A percentile compares a stretch with the other conserved stretches of the same genome.
Conservation (phyloP, 371 early-diverging fungal species). For the Mucor mucedo region DNA sequence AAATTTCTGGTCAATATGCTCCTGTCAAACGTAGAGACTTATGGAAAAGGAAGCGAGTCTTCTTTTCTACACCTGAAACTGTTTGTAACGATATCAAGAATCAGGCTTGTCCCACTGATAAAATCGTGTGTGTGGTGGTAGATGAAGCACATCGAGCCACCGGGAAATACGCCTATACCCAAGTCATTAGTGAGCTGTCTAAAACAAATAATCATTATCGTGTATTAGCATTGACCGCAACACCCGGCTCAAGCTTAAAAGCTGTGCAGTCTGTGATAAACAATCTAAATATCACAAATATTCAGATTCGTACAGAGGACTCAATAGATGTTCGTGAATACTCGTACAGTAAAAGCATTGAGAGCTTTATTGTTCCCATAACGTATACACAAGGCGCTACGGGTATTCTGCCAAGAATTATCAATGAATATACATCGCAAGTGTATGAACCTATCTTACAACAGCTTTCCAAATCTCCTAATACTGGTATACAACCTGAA, state of each 20-base stretch:
- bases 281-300: slow-evolving; percentile 76
- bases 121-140: slow-evolving; percentile 77
- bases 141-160: slow-evolving; percentile 95
- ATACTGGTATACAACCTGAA: slow-evolving; percentile 37
- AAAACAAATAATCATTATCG: slow-evolving; percentile 65
- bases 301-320: slow-evolving; percentile 91
- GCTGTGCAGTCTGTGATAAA: slow-evolving; percentile 81
- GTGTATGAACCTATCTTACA: slow-evolving; percentile 54
- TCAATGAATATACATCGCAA: slow-evolving; percentile 36
- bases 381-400: slow-evolving; percentile 61
- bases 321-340: slow-evolving; percentile 82
- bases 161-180: slow-evolving; percentile 86
- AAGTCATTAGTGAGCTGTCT: slow-evolving; percentile 66
- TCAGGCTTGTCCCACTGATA: slow-evolving; percentile 56
- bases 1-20: slow-evolving; percentile 74
- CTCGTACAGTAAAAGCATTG: slow-evolving; percentile 69
- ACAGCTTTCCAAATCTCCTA: slow-evolving; percentile 47
- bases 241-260: slow-evolving; percentile 80
- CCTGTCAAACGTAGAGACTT: slow-evolving; percentile 56
- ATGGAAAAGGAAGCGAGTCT: slow-evolving; percentile 72
- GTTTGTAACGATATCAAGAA: slow-evolving; percentile 83
- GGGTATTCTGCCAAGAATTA: slow-evolving; percentile 39
- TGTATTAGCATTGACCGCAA: slow-evolving; percentile 90
- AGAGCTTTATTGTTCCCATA: slow-evolving; percentile 68
- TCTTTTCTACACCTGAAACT: slow-evolving; percentile 92